These are phyloP conservation scores for Hymenoscyphus occultus DNA, from an alignment of 2,329 filamentous ascomycete species.

Conservation along the genomic window DNA sequence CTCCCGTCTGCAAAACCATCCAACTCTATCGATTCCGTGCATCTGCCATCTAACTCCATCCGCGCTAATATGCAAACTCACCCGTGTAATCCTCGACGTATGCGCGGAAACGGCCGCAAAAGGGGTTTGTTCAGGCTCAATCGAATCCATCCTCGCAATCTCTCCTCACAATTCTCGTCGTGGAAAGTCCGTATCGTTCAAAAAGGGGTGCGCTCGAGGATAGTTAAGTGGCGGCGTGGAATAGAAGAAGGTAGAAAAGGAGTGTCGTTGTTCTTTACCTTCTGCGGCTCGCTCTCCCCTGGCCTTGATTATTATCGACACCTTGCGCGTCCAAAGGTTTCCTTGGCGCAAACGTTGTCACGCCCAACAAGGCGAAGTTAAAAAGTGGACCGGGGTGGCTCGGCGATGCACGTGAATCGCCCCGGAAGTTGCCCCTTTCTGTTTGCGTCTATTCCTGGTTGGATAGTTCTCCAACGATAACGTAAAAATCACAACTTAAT, in stretches of 20 bases:
- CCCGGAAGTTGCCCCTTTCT: too few relatives aligned
- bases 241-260: conserved; percentile 13
- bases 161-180: conserved; percentile 4
- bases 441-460: too few relatives aligned
- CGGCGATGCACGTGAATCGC: not conserved
- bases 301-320: conserved; percentile 6
- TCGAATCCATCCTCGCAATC: conserved; percentile 66
- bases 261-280: conserved; percentile 8
- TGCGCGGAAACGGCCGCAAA: conserved; percentile 88
- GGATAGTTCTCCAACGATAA: too few relatives aligned
- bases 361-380: not conserved
- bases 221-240: not conserved
- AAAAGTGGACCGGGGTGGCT: not conserved
- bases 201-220: not conserved
- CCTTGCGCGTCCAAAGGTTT: conserved; percentile 20
- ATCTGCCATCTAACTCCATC: not conserved
- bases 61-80: conserved; percentile 43
- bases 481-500: too few relatives aligned
- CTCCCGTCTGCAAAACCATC: not conserved
- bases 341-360: not conserved
- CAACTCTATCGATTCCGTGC: not conserved
- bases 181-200: not conserved
- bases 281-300: conserved; percentile 1
- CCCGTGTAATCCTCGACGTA: conserved; percentile 70
- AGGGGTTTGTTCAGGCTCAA: conserved; percentile 85